Conservation (phyloP, 2,329 filamentous ascomycete genomes). For the Beauveria sp. region DNA sequence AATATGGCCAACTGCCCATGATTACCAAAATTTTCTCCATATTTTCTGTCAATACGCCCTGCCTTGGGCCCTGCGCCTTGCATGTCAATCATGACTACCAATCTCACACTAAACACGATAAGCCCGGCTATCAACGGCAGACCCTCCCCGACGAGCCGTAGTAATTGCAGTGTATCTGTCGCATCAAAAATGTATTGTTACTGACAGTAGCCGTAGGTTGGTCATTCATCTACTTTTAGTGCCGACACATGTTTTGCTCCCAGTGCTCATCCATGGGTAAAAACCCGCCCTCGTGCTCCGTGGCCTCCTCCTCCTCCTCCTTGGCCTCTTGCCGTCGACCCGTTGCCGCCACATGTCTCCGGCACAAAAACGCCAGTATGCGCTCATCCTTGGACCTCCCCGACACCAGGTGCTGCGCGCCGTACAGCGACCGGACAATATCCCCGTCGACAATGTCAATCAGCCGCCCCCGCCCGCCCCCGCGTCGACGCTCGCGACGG, state of each 20-base stretch:
- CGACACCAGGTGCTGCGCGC: background rate
- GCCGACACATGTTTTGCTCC: slow-evolving; percentile 4
- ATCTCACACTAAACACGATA: background rate
- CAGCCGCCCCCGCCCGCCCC: background rate
- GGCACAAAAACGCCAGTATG: slow-evolving; percentile 14
- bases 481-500: slow-evolving; percentile 20
- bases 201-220: background rate
- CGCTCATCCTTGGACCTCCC: slow-evolving; percentile 15
- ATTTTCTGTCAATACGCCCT: background rate
- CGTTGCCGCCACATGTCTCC: background rate
- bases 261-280: background rate
- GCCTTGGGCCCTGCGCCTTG: background rate
- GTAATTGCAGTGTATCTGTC: too few species aligned
- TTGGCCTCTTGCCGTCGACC: background rate
- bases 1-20: background rate
- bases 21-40: background rate
- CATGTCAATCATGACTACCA: background rate
- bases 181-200: background rate
- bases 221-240: background rate
- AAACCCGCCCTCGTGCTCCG: background rate
- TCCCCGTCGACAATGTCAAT: slow-evolving; percentile 8
- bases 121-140: background rate
- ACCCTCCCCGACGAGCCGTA: background rate
- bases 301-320: too few species aligned
- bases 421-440: slow-evolving; percentile 2